A percentile compares a stretch with the other conserved stretches of the same genome.
phyloP scores from a whole-genome alignment of 2,329 filamentous ascomycete species.

The Monosporascus sp. region DNA sequence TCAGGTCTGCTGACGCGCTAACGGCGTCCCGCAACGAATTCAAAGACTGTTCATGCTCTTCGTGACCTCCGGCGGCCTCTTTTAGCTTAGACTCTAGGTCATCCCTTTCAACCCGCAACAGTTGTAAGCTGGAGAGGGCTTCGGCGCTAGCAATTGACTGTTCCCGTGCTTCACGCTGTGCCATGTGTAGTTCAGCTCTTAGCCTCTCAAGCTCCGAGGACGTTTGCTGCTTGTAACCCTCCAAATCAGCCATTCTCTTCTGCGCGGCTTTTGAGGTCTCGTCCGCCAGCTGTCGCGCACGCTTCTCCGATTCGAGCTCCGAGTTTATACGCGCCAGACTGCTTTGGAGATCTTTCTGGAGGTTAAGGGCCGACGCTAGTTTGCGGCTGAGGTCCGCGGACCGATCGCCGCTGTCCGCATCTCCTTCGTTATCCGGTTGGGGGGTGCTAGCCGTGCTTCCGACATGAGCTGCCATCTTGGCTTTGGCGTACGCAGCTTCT shows the following conservation, averaged over 20 bases:
- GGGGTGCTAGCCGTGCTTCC: constrained; percentile 59
- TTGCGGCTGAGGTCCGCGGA: constrained; percentile 73
- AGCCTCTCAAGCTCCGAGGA: constrained; percentile 80
- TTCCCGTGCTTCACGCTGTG: constrained; percentile 73
- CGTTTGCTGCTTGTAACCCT: constrained; percentile 76
- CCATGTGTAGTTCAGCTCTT: constrained; percentile 76
- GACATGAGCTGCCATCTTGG: constrained; percentile 75
- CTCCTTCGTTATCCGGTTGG: constrained; percentile 54
- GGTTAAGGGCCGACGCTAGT: constrained; percentile 72
- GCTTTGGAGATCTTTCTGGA: constrained; percentile 76
- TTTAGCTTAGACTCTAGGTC: constrained; percentile 67
- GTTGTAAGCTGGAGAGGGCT: constrained; percentile 65
- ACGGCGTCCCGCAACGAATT: constrained; percentile 73
- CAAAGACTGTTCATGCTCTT: constrained; percentile 67
- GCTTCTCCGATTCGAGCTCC: constrained; percentile 77
- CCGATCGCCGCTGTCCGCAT: constrained; percentile 51
- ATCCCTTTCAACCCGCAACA: constrained; percentile 81
- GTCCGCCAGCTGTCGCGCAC: constrained; percentile 77
- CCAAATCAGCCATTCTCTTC: constrained; percentile 76
- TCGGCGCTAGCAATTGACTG: constrained; percentile 74
- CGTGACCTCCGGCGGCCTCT: constrained; percentile 59
- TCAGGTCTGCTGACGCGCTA: constrained; percentile 71
- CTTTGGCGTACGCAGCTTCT: constrained; percentile 92
- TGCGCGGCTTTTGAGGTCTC: constrained; percentile 80
- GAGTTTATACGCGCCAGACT: constrained; percentile 62